Conservation (phyloP, 208 protist species). For the Trypanosoma platydactyli region DNA sequence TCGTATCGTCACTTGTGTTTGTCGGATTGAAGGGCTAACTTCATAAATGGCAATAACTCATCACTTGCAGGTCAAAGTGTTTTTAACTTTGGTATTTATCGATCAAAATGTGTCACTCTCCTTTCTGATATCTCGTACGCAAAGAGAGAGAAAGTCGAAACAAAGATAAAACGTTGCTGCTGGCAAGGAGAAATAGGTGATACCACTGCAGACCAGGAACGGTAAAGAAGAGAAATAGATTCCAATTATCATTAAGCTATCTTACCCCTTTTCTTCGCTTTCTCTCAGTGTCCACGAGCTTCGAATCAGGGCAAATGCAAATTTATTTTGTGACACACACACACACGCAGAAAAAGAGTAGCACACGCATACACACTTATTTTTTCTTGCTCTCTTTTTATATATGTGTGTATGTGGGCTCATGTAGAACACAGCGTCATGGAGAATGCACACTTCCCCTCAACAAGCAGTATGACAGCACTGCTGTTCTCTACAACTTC, state of each 20-base stretch:
- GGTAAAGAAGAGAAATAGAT: neutral
- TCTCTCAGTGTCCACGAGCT: too few species aligned
- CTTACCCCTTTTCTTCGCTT: too few species aligned
- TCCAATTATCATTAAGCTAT: neutral
- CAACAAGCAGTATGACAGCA: slow-evolving; percentile 37
- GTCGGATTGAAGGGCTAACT: slow-evolving; percentile 32
- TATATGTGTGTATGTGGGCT: neutral
- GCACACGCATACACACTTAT: neutral
- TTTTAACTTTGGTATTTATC: neutral
- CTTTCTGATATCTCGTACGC: too few species aligned
- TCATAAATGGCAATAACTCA: slow-evolving; percentile 3
- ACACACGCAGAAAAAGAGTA: neutral
- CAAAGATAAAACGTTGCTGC: slow-evolving; percentile 1
- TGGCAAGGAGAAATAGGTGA: neutral
- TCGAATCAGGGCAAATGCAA: neutral
- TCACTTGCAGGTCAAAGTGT: neutral
- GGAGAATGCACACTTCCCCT: slow-evolving; percentile 24
- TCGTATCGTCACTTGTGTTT: slow-evolving; percentile 9
- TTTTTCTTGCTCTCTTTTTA: slow-evolving; percentile 12
- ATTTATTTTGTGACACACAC: neutral
- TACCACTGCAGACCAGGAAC: neutral
- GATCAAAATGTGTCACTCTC: neutral
- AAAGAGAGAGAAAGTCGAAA: slow-evolving; percentile 7
- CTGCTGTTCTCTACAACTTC: slow-evolving; percentile 29
- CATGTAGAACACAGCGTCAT: slow-evolving; percentile 6